Evolutionary conservation across 108 stramenopile species (phyloP).

Genomic region (Aureococcus anophagefferens): DNA sequence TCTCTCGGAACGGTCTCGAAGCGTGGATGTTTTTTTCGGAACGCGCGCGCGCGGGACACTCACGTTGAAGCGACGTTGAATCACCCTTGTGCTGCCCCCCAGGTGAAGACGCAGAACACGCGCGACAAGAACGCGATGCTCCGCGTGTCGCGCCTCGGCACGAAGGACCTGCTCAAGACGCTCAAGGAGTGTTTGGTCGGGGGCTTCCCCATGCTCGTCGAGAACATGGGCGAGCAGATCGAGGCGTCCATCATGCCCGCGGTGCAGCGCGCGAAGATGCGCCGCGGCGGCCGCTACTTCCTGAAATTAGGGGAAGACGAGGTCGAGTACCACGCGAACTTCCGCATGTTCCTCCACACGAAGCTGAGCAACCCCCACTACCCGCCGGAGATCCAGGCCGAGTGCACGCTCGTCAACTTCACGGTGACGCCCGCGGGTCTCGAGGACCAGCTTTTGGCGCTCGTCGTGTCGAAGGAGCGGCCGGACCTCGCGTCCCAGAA

Average conservation of each 20-base stretch:
- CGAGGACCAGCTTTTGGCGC: conserved; percentile 54
- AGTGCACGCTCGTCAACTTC: conserved; percentile 57
- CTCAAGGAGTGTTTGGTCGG: conserved; percentile 45
- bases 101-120: conserved; percentile 26
- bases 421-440: conserved; percentile 51
- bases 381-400: conserved; percentile 64
- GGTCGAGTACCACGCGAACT: conserved; percentile 51
- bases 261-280: conserved; percentile 47
- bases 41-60: too few species aligned
- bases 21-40: too few species aligned
- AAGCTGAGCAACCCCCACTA: conserved; percentile 54
- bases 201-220: conserved; percentile 48
- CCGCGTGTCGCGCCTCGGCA: conserved; percentile 41
- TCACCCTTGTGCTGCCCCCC: too few species aligned
- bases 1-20: too few species aligned
- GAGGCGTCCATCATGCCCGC: conserved; percentile 54
- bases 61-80: too few species aligned
- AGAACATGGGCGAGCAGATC: conserved; percentile 53
- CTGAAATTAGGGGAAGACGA: conserved; percentile 57
- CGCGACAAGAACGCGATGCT: conserved; percentile 15
- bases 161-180: conserved; percentile 38
- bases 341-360: conserved; percentile 55
- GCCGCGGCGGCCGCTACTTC: conserved; percentile 38
- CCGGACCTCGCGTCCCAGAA: conserved; percentile 44
- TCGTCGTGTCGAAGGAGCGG: conserved; percentile 58